Evolutionary conservation across 1,284 basidiomycete genomes (phyloP), one percentile per base, ranked within the genome.

Genomic region (Exsudoporus floridanus): DNA sequence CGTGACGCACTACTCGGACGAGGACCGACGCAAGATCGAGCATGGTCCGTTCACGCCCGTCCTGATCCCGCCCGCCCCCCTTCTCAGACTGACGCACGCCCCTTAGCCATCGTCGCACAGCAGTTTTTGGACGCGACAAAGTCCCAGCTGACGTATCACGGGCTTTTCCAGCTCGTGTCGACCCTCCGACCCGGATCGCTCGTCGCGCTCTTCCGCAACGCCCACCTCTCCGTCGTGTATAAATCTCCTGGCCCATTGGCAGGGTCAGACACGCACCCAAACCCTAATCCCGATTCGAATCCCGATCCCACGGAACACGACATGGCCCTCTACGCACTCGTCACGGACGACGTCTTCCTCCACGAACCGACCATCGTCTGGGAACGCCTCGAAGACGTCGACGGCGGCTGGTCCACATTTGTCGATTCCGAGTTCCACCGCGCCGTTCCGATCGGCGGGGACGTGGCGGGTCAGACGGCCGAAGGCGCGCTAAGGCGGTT

Each of bases 301-400:
- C 5, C n/a, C 9, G 7, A 33, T 14, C 0, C 25, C n/a, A 23
- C 28, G 4, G 39, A 30, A 6, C 16, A 31, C 30, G 56, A 58
- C 10, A 8, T 59, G 0, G 69, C 63, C 3, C 74, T 95, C 3
- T 94, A 91, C 70, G 82, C 82, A 4, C 83, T 95, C 54, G 90
- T 87, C 7, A 93, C 92, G 0, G 94, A 95, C 68, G 78, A 88
- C 44, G 81, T 85, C 21, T 93, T 95, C 67, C 71, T 88, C 14
- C 71, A 83, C 59, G 92, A 94, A 64, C 76, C 84, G 0, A 81
- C 82, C 18, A 83, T 94, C 25, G 83, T 94, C 5, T 95, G 94
- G 92, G 92, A 96, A 71, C 82, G 86, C 16, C 73, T 96, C 21
- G 90, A 90, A 60, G 94, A 97, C 62, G 80, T 94, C 36, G 92